phyloP scores from a whole-genome alignment of 352 stramenopile species.

The Phytopythium vexans region DNA sequence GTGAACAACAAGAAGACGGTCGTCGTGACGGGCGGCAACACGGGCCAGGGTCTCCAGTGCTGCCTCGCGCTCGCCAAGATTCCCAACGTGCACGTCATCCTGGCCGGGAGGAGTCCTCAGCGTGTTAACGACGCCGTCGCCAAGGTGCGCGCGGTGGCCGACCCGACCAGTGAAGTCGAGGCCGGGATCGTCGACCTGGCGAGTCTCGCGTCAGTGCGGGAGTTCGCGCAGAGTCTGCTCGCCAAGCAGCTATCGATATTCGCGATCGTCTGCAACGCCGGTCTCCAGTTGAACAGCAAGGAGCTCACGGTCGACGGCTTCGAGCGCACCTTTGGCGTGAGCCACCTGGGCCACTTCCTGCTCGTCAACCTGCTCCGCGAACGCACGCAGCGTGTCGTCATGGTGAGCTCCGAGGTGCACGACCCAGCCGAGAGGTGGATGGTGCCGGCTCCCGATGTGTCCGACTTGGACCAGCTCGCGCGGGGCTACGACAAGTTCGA shows the following conservation, averaged over 20 bases:
- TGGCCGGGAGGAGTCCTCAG: constrained; percentile 16
- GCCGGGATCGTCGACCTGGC: constrained; percentile 26
- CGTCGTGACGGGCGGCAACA: constrained; percentile 33
- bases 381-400: constrained; percentile 19
- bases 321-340: constrained; percentile 28
- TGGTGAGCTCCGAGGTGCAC: constrained; percentile 33
- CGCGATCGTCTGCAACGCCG: constrained; percentile 45
- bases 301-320: constrained; percentile 27
- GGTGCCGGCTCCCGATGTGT: constrained; percentile 18
- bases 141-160: not conserved
- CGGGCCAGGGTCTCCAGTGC: constrained; percentile 29
- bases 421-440: constrained; percentile 8
- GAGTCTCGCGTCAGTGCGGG: constrained; percentile 23
- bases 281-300: constrained; percentile 14
- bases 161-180: constrained; percentile 10
- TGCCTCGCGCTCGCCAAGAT: constrained; percentile 22
- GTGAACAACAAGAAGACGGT: constrained; percentile 5
- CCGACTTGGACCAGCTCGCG: constrained; percentile 27
- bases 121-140: constrained; percentile 10
- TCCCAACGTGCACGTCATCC: constrained; percentile 22
- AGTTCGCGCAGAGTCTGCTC: constrained; percentile 21
- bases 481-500: constrained; percentile 18
- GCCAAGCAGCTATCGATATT: constrained; percentile 20
- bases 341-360: constrained; percentile 42
- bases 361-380: constrained; percentile 16